phyloP scores from a whole-genome alignment of 345 rosid genomes.

The Mangifera indica region DNA sequence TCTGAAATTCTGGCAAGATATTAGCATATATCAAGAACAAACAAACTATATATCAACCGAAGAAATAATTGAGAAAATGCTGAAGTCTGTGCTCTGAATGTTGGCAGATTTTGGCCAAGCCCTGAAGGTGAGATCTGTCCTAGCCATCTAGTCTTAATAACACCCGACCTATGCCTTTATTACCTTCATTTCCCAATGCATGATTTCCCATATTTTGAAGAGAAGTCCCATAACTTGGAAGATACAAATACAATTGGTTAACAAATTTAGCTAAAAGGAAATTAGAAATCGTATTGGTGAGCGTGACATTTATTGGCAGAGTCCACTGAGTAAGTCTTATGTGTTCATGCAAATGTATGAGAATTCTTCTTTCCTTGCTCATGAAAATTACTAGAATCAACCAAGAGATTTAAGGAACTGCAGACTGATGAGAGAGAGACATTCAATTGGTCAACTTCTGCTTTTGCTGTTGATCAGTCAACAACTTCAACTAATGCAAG shows the following conservation, averaged over 20 bases:
- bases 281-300: neutral
- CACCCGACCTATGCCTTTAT: conserved; percentile 25
- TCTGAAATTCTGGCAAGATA: conserved; percentile 3
- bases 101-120: conserved; percentile 9
- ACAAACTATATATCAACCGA: neutral
- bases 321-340: neutral
- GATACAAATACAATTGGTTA: neutral
- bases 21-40: too few relatives aligned
- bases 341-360: neutral
- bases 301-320: neutral
- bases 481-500: neutral
- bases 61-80: neutral
- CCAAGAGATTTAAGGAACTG: too few relatives aligned
- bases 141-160: conserved; percentile 15
- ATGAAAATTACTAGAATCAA: neutral
- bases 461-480: neutral
- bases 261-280: neutral
- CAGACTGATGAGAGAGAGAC: neutral
- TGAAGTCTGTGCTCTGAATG: neutral
- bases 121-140: conserved; percentile 9
- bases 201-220: conserved; percentile 2
- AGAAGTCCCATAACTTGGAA: conserved; percentile 21
- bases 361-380: neutral
- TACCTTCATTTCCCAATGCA: conserved; percentile 28
- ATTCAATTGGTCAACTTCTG: neutral